Evolutionary conservation across 1,284 basidiomycete species (phyloP).

Genomic region (Tilletia setariae): DNA sequence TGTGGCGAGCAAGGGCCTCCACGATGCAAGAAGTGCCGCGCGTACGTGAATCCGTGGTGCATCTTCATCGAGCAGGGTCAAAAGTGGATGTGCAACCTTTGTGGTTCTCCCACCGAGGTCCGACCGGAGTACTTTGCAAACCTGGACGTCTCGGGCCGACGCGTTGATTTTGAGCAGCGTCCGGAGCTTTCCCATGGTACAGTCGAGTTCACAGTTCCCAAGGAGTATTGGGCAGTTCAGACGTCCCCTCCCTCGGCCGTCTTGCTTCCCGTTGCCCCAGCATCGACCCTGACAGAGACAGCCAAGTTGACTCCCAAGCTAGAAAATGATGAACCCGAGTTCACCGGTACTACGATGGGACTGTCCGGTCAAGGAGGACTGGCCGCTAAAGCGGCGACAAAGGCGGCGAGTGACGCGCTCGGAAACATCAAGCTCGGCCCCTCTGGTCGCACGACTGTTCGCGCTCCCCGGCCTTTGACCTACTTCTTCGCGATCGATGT

Average conservation of each 20-base stretch:
- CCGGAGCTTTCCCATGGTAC: conserved; percentile 88
- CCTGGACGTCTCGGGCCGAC: conserved; percentile 73
- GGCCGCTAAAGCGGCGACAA: conserved; percentile 40
- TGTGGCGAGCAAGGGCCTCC: conserved; percentile 71
- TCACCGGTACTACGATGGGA: conserved; percentile 44
- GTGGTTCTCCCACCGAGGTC: conserved; percentile 72
- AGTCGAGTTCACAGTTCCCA: conserved; percentile 81
- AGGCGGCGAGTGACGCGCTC: conserved; percentile 46
- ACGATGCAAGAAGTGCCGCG: conserved; percentile 80
- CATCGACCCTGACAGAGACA: conserved; percentile 38
- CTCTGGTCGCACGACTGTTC: conserved; percentile 48
- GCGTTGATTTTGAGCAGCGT: conserved; percentile 76
- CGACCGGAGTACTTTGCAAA: conserved; percentile 75
- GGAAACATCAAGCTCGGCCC: conserved; percentile 38
- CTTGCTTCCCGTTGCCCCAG: conserved; percentile 43
- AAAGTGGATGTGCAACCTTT: conserved; percentile 90
- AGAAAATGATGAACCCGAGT: conserved; percentile 27
- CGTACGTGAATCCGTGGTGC: conserved; percentile 94
- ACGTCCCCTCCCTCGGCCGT: conserved; percentile 54
- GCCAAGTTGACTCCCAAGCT: conserved; percentile 36
- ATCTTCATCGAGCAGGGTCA: conserved; percentile 79
- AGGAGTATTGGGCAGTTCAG: conserved; percentile 76
- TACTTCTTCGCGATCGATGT: conserved; percentile 89
- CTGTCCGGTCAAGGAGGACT: conserved; percentile 41
- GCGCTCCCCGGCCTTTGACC: conserved; percentile 62